Percentiles rank a stretch among this genome's conserved stretches.
Conservation (phyloP, 805 yeast species). For the Blastobotrys attinorum region DNA sequence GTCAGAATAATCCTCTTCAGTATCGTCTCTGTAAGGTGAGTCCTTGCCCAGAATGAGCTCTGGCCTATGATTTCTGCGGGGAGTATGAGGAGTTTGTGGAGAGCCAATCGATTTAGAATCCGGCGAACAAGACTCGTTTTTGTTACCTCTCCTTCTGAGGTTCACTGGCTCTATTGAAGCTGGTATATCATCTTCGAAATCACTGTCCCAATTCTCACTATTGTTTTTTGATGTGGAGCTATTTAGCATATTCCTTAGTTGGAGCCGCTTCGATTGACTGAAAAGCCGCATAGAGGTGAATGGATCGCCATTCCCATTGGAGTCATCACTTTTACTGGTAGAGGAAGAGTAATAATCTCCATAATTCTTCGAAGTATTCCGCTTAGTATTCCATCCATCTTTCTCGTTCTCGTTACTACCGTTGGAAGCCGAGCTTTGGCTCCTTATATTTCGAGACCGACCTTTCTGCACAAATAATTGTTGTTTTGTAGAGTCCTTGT, state of each 20-base stretch:
- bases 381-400: neutral
- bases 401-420: neutral
- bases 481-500: neutral
- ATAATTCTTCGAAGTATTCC: no score
- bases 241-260: conserved; percentile 2
- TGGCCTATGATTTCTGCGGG: neutral
- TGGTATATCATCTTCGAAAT: conserved; percentile 8
- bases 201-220: neutral
- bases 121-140: neutral
- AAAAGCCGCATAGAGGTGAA: conserved; percentile 5
- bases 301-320: neutral
- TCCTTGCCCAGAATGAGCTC: conserved; percentile 5
- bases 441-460: neutral
- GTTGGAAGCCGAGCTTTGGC: neutral
- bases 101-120: neutral
- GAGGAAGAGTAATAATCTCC: no score
- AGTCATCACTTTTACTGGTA: neutral
- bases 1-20: conserved; percentile 14
- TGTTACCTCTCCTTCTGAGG: neutral
- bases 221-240: neutral
- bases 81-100: neutral
- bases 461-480: neutral
- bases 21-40: conserved; percentile 10
- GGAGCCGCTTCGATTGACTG: conserved; percentile 4
- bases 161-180: neutral